phyloP scores from a whole-genome alignment of 805 yeast genomes.

The Candida nemodendra region DNA sequence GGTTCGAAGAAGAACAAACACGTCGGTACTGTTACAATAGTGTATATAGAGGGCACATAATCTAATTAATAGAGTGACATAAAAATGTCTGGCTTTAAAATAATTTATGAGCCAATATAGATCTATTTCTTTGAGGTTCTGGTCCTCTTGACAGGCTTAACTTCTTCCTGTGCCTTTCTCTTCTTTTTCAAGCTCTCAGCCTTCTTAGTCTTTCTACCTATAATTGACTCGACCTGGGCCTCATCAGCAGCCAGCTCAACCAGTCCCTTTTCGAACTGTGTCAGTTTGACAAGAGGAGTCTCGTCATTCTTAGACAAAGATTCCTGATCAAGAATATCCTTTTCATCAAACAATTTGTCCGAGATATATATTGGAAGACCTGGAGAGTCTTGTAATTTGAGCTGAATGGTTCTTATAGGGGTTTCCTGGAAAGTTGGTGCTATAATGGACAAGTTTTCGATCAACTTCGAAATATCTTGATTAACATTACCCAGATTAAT shows the following conservation, averaged over 20 bases:
- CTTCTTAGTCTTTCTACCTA: conserved; percentile 54
- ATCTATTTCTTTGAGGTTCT: too few relatives aligned
- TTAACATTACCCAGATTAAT: conserved; percentile 62
- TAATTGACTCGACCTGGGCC: conserved; percentile 58
- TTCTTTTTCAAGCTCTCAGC: conserved; percentile 28
- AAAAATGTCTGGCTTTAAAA: too few relatives aligned
- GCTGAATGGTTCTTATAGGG: conserved; percentile 54
- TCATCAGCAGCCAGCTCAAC: conserved; percentile 80
- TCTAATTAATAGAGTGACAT: too few relatives aligned
- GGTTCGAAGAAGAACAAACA: too few relatives aligned
- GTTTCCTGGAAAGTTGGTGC: conserved; percentile 43
- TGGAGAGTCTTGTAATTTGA: conserved; percentile 74
- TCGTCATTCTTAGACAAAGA: conserved; percentile 22
- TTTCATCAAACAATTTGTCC: conserved; percentile 50
- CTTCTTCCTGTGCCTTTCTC: conserved; percentile 11
- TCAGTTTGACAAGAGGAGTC: conserved; percentile 42
- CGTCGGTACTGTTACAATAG: too few relatives aligned
- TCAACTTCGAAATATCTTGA: conserved; percentile 48
- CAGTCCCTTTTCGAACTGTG: conserved; percentile 72
- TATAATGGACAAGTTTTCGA: conserved; percentile 60
- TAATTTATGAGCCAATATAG: too few relatives aligned
- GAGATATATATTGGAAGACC: conserved; percentile 79
- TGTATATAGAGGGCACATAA: too few relatives aligned
- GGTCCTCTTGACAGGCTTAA: conserved; percentile 6
- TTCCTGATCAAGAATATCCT: conserved; percentile 43